Evolutionary conservation across 2,329 filamentous ascomycete species (phyloP).

Genomic region (Sporothrix mexicana): DNA sequence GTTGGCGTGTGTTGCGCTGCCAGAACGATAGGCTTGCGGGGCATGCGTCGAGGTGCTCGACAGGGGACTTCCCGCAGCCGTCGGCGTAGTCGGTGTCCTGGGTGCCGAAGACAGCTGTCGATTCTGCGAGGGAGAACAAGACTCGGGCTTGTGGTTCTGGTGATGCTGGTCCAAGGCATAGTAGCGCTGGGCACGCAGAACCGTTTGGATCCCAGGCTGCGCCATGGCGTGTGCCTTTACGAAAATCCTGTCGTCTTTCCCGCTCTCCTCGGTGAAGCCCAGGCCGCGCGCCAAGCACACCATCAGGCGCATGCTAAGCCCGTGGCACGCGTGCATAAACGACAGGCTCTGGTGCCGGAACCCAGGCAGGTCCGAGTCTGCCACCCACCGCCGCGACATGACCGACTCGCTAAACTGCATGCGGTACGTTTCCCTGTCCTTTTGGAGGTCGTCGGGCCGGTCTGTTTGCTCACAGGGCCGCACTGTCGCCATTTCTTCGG

Average conservation of each 20-base stretch:
- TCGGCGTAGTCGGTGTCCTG: constrained; percentile 44
- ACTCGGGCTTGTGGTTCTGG: constrained; percentile 39
- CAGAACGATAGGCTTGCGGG: constrained; percentile 60
- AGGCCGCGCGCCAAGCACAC: constrained; percentile 62
- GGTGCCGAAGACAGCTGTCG: constrained; percentile 41
- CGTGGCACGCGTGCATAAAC: constrained; percentile 62
- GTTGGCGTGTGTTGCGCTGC: constrained; percentile 49
- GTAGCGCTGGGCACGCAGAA: constrained; percentile 45
- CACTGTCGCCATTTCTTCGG: not conserved
- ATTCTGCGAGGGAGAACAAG: constrained; percentile 37
- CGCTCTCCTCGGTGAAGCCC: constrained; percentile 47
- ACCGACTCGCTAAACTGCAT: constrained; percentile 60
- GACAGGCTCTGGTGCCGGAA: constrained; percentile 52
- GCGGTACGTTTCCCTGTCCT: constrained; percentile 64
- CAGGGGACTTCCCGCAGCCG: not conserved
- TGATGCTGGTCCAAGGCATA: not conserved
- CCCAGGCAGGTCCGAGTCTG: constrained; percentile 52
- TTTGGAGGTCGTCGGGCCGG: not conserved
- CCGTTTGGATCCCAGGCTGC: constrained; percentile 58
- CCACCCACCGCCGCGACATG: constrained; percentile 60
- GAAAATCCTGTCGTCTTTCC: constrained; percentile 57
- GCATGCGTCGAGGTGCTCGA: constrained; percentile 42
- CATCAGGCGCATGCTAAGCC: constrained; percentile 61
- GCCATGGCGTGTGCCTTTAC: constrained; percentile 58
- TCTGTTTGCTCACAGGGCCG: not conserved